Evolutionary conservation across 495 filamentous ascomycete species (phyloP), one percentile per base, ranked within the genome.

Genomic region (Aspergillus steynii): DNA sequence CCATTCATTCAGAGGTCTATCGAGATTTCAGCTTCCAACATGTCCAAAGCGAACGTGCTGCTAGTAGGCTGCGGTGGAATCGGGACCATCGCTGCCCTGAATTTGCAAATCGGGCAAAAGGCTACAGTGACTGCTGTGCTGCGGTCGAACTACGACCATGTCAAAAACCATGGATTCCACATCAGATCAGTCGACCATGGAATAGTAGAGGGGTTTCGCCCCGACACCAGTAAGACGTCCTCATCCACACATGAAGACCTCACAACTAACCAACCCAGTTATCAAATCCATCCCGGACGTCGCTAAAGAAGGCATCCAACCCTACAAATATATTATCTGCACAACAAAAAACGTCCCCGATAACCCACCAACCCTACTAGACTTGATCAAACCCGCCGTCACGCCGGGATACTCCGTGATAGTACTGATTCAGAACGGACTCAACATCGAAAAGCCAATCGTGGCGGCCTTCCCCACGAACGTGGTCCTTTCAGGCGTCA

Each of bases 401-500:
- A 80, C 79, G 0, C 68, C 74, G 0, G 68, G 74, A 4, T 66
- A 79, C 46, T 82, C 85, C 1, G 72, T 73, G 3, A 82, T 88
- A 47, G 72, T 85, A 0, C 74, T 88, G 1, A 73, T 84, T 37
- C 86, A 88, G 65, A 88, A 87, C 61, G 86, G 85, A 3, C 72
- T 88, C 10, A 82, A 83, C 61, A 86, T 88, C 61, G 85, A 87
- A 62, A 75, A 76, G 7, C 85, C 84, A 0, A 61, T 86, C 15
- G 58, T 82, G 29, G 56, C 60, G 3, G 68, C 71, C 0, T 87
- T 84, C 61, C 85, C 85, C 0, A 29, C 61, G 0, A 88, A 83
- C 53, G 67, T 77, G 1, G 61, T 85, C 29, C 66, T 86, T 6
- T 81, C 77, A 8, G 80, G 81, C 8, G 76, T 88, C 27, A 74